Percentiles rank a stretch among this genome's conserved stretches.
phyloP scores from a whole-genome alignment of 106 monocot species.

The Acanthochlamys bracteata region DNA sequence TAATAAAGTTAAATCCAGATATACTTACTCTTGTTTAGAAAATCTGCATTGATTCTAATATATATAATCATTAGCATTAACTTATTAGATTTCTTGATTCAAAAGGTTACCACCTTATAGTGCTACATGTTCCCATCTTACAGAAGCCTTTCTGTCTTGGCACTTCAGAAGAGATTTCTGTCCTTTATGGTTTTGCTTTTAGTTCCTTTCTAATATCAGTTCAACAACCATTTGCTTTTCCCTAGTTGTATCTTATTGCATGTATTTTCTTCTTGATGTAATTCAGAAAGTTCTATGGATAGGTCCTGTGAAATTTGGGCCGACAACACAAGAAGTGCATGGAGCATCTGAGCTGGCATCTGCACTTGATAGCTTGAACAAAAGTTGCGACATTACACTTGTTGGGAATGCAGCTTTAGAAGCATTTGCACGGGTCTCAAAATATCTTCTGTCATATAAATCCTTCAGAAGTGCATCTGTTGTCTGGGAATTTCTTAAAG shows the following conservation, averaged over 20 bases:
- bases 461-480: constrained; percentile 54
- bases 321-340: constrained; percentile 13
- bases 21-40: too few species aligned
- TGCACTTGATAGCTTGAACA: constrained; percentile 49
- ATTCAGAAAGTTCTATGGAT: constrained; percentile 80
- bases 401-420: constrained; percentile 56
- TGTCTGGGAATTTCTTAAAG: constrained; percentile 79
- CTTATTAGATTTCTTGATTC: neutral
- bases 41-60: too few species aligned
- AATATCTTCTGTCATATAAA: constrained; percentile 19
- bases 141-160: too few species aligned
- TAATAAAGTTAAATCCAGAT: too few species aligned
- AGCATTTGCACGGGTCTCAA: constrained; percentile 15
- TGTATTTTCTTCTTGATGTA: neutral
- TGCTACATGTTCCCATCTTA: too few species aligned
- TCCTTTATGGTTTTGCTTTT: neutral
- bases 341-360: constrained; percentile 39
- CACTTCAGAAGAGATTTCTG: too few species aligned
- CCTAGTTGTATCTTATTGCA: too few species aligned
- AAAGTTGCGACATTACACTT: constrained; percentile 49
- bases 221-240: too few species aligned
- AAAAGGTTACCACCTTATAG: neutral
- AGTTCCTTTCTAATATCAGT: too few species aligned
- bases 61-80: too few species aligned
- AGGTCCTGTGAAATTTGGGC: constrained; percentile 52